A percentile compares a stretch with the other conserved stretches of the same genome.
phyloP scores from a whole-genome alignment of 768 basidiomycete genomes.

The Boletus pseudo-olivaceus region DNA sequence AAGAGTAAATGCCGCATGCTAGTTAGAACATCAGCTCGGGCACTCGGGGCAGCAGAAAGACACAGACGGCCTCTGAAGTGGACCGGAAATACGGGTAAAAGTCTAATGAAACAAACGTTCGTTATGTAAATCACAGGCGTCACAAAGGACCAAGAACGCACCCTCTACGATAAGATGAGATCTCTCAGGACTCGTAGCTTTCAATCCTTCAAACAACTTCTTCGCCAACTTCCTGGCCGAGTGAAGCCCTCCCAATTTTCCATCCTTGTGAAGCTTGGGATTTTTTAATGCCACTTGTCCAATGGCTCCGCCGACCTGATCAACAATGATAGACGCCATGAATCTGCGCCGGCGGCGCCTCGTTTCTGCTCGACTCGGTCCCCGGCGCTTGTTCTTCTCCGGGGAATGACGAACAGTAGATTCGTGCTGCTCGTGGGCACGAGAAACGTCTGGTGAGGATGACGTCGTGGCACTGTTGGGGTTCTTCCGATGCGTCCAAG shows the following conservation, averaged over 20 bases:
- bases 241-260: conserved; percentile 50
- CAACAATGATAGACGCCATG: conserved; percentile 66
- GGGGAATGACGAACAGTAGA: conserved; percentile 4
- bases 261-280: conserved; percentile 54
- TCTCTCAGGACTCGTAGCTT: conserved; percentile 55
- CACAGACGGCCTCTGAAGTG: conserved; percentile 61
- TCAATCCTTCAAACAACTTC: conserved; percentile 63
- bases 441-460: not conserved
- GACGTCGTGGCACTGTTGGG: conserved; percentile 4
- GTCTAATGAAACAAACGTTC: conserved; percentile 39
- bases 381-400: conserved; percentile 15
- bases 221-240: conserved; percentile 67
- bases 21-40: conserved; percentile 3
- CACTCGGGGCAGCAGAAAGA: not conserved
- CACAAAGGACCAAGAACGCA: conserved; percentile 22
- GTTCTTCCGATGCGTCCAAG: conserved; percentile 17
- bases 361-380: conserved; percentile 27
- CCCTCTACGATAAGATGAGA: conserved; percentile 67
- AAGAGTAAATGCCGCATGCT: conserved; percentile 65
- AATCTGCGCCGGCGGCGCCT: conserved; percentile 46
- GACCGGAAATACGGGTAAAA: conserved; percentile 75
- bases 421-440: conserved; percentile 13
- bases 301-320: conserved; percentile 62
- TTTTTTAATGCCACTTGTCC: conserved; percentile 69
- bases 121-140: not conserved